A percentile compares a stretch with the other conserved stretches of the same genome.
These are phyloP conservation scores for Microdochium trichocladiopsis DNA, from an alignment of 2,329 filamentous ascomycete genomes.

Conservation along the genomic window DNA sequence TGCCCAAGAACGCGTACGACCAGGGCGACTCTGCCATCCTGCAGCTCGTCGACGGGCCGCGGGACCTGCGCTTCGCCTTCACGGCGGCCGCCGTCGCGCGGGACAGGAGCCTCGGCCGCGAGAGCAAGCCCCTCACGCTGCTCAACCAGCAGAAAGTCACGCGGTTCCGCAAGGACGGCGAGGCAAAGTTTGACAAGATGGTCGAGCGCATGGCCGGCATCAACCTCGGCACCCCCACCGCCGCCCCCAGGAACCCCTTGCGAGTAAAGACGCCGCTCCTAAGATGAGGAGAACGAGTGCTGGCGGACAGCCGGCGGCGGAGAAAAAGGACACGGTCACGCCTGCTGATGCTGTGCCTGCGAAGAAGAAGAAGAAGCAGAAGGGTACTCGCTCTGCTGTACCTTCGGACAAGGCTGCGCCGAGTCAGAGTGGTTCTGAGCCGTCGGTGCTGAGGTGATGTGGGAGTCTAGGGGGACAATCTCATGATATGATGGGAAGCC, in stretches of 20 bases:
- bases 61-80: slow-evolving; percentile 91
- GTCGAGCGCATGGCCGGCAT: slow-evolving; percentile 35
- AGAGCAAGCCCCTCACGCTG: slow-evolving; percentile 63
- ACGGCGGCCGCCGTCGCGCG: slow-evolving; percentile 78
- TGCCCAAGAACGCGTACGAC: slow-evolving; percentile 76
- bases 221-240: slow-evolving; percentile 3
- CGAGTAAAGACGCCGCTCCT: no score
- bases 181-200: slow-evolving; percentile 60
- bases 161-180: slow-evolving; percentile 60
- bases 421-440: neutral
- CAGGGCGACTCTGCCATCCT: slow-evolving; percentile 87
- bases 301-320: no score
- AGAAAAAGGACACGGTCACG: no score
- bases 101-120: slow-evolving; percentile 45
- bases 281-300: no score
- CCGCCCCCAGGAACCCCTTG: no score
- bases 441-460: neutral
- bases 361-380: neutral
- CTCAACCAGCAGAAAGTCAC: slow-evolving; percentile 82
- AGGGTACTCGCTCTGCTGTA: neutral
- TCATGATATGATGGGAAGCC: neutral
- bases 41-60: slow-evolving; percentile 89
- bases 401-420: neutral
- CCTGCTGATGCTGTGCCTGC: neutral
- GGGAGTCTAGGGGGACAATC: no score